Conservation (phyloP, 805 yeast species). For the Lipomyces sp. region DNA sequence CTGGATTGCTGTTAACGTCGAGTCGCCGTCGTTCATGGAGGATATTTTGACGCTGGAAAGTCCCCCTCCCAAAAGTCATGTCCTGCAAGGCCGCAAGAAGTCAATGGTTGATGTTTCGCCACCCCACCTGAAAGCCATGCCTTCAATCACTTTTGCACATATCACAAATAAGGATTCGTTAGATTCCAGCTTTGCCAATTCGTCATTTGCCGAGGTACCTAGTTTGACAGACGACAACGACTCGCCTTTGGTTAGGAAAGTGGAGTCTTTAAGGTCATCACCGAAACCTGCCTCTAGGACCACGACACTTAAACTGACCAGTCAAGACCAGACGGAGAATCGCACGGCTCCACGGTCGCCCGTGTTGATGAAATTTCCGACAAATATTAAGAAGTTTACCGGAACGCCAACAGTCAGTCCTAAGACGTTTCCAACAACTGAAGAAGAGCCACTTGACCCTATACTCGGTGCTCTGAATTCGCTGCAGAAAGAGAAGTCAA, state of each 20-base stretch:
- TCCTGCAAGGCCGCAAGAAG: background rate
- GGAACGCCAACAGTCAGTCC: background rate
- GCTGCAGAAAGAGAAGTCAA: constrained; percentile 24
- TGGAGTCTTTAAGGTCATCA: background rate
- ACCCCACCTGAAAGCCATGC: background rate
- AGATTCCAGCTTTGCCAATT: constrained; percentile 1
- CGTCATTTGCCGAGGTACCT: constrained; percentile 4
- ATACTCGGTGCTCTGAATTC: constrained; percentile 21
- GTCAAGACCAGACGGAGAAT: background rate
- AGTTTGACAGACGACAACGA: constrained; percentile 4
- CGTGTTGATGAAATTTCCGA: background rate
- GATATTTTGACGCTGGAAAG: constrained; percentile 13
- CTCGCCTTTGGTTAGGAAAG: background rate
- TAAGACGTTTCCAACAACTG: background rate
- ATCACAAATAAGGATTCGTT: background rate
- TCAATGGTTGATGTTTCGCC: background rate
- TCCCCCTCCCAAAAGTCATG: background rate
- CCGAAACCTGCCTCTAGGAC: background rate
- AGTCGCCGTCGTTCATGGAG: constrained; percentile 9
- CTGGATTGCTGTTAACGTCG: constrained; percentile 12
- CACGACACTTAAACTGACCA: background rate
- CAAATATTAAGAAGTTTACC: background rate
- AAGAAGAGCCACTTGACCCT: constrained; percentile 16
- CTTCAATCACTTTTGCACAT: background rate
- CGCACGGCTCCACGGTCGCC: background rate